phyloP scores from a whole-genome alignment of 2,329 filamentous ascomycete genomes.

The Xylaria sp. region DNA sequence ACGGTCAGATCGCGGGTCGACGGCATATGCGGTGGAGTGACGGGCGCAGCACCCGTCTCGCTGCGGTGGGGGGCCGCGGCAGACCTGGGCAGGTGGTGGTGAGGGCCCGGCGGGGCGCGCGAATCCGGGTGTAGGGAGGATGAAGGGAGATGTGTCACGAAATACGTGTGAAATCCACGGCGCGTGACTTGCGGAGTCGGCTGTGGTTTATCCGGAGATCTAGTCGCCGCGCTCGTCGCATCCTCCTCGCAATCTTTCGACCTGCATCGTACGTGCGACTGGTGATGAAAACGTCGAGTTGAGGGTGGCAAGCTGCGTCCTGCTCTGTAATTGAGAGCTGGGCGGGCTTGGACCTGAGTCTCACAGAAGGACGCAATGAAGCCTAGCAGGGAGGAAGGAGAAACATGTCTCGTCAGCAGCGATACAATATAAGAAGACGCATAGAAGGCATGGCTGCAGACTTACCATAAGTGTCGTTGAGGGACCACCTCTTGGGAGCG shows the following conservation, averaged over 20 bases:
- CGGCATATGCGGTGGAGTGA: constrained; percentile 65
- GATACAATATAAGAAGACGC: background rate
- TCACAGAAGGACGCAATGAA: constrained; percentile 43
- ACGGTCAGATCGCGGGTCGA: constrained; percentile 81
- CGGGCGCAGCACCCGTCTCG: constrained; percentile 59
- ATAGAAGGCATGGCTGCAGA: constrained; percentile 25
- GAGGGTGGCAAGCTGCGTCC: constrained; percentile 5
- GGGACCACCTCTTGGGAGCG: constrained; percentile 40
- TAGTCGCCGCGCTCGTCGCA: background rate
- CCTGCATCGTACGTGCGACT: constrained; percentile 1
- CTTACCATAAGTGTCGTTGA: constrained; percentile 44
- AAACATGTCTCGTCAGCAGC: constrained; percentile 15
- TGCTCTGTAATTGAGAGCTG: constrained; percentile 8
- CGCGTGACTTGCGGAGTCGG: constrained; percentile 34
- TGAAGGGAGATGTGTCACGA: constrained; percentile 92
- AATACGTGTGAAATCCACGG: constrained; percentile 88
- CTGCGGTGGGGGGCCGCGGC: constrained; percentile 79
- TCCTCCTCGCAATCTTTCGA: constrained; percentile 3
- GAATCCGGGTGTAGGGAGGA: constrained; percentile 92
- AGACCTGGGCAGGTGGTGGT: constrained; percentile 85
- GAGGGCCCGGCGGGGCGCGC: constrained; percentile 64
- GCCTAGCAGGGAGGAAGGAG: constrained; percentile 31
- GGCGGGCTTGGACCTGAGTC: constrained; percentile 29
- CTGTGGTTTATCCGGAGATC: background rate
- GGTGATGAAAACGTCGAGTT: constrained; percentile 21